Percentiles rank a stretch among this genome's conserved stretches.
These are phyloP conservation scores for Colletotrichum sojae DNA, from an alignment of 2,329 filamentous ascomycete genomes.

Conservation along the genomic window DNA sequence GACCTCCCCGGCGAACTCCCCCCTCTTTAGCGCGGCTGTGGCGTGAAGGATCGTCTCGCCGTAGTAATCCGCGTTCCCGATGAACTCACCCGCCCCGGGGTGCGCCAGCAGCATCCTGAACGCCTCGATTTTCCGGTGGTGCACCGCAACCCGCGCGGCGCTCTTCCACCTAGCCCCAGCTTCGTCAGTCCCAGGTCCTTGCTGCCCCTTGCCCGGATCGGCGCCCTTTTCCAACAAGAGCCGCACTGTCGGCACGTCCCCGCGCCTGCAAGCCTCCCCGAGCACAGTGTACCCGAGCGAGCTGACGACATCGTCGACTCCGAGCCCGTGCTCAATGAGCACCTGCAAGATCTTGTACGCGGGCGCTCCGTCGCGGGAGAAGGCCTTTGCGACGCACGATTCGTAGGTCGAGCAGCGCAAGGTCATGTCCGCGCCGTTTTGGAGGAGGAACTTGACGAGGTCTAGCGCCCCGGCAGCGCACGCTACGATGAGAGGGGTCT, in stretches of 20 bases:
- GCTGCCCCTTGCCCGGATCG: conserved; percentile 41
- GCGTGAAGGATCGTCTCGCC: conserved; percentile 38
- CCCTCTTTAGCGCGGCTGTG: background rate
- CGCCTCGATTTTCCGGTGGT: conserved; percentile 11
- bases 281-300: conserved; percentile 41
- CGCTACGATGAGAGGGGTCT: conserved; percentile 41
- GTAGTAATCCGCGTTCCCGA: conserved; percentile 40
- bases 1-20: conserved; percentile 24
- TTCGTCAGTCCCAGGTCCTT: conserved; percentile 9
- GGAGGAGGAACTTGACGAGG: conserved; percentile 41
- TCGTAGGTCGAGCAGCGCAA: conserved; percentile 9
- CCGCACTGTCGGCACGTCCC: conserved; percentile 39
- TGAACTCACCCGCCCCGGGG: conserved; percentile 35
- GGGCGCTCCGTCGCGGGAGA: conserved; percentile 22
- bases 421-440: conserved; percentile 42
- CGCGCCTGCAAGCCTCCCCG: conserved; percentile 38
- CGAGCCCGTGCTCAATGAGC: conserved; percentile 42
- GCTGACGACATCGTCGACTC: conserved; percentile 40
- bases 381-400: conserved; percentile 37
- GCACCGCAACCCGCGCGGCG: conserved; percentile 35
- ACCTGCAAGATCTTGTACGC: conserved; percentile 38
- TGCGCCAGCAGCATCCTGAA: conserved; percentile 42
- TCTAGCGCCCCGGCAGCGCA: conserved; percentile 36
- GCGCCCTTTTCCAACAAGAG: conserved; percentile 44
- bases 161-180: conserved; percentile 37